Evolutionary conservation across 192 early-diverging fungal species (phyloP).

Genomic region (Mortierella alpina): DNA sequence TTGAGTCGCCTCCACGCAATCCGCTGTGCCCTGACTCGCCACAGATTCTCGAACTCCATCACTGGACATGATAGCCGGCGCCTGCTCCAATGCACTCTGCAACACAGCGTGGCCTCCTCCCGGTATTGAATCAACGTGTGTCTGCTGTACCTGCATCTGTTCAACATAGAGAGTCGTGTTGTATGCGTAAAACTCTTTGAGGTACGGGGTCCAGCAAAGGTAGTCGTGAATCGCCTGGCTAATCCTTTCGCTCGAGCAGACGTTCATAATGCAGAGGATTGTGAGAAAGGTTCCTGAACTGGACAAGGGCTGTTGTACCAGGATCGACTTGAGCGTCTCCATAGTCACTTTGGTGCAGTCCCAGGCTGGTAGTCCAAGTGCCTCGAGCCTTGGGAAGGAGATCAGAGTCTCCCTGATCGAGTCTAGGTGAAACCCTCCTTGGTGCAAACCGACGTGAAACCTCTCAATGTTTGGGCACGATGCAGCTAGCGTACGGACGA

Average conservation of each 20-base stretch:
- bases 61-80: no score
- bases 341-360: slow-evolving; percentile 42
- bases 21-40: no score
- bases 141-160: slow-evolving; percentile 20
- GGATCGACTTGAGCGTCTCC: slow-evolving; percentile 28
- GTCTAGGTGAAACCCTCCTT: slow-evolving; percentile 41
- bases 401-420: slow-evolving; percentile 23
- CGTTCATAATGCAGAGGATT: slow-evolving; percentile 39
- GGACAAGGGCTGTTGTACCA: neutral
- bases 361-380: slow-evolving; percentile 31
- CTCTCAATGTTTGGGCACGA: slow-evolving; percentile 14
- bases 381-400: slow-evolving; percentile 14
- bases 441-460: slow-evolving; percentile 40
- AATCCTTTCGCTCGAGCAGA: slow-evolving; percentile 39
- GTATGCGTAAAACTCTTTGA: slow-evolving; percentile 45
- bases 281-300: slow-evolving; percentile 12
- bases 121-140: no score
- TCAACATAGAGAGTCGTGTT: slow-evolving; percentile 51
- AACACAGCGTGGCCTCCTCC: no score
- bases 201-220: slow-evolving; percentile 42
- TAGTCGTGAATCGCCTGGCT: slow-evolving; percentile 48
- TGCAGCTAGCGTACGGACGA: slow-evolving; percentile 14
- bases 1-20: no score
- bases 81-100: no score
- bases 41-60: no score